Percentiles rank a stretch among this genome's conserved stretches.
These are phyloP conservation scores for Zygotorulaspora danielsina DNA, from an alignment of 805 yeast species.

Conservation along the genomic window DNA sequence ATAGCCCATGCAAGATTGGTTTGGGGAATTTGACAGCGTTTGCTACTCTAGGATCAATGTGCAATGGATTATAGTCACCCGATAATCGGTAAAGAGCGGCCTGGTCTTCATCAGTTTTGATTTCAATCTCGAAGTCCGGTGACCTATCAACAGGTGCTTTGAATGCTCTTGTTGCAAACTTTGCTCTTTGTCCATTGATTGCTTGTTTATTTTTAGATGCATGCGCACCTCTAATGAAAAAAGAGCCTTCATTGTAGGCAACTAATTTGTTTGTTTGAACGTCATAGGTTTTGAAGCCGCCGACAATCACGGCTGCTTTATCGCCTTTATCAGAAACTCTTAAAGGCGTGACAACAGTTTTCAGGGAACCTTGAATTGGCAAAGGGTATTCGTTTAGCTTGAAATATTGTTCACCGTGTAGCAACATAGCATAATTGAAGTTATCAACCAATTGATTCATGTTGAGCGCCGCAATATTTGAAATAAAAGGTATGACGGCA, in stretches of 20 bases:
- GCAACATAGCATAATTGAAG: conserved; percentile 82
- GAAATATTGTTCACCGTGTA: conserved; percentile 94
- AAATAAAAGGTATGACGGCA: conserved; percentile 85
- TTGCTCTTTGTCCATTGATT: conserved; percentile 44
- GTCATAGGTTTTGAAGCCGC: conserved; percentile 68
- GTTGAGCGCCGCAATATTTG: conserved; percentile 52
- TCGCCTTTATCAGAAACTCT: conserved; percentile 80
- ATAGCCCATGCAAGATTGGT: conserved; percentile 92
- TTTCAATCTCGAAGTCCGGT: conserved; percentile 64
- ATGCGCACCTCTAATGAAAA: conserved; percentile 71
- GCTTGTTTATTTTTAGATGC: conserved; percentile 50
- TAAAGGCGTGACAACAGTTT: conserved; percentile 61
- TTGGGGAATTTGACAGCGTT: conserved; percentile 75
- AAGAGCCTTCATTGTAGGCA: conserved; percentile 78
- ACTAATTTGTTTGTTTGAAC: conserved; percentile 60
- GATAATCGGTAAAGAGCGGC: conserved; percentile 88
- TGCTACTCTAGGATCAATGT: conserved; percentile 89
- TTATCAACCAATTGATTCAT: conserved; percentile 62
- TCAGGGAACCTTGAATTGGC: conserved; percentile 63
- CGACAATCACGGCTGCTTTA: conserved; percentile 72
- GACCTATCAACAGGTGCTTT: conserved; percentile 50
- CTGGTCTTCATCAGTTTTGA: conserved; percentile 61
- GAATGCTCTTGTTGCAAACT: conserved; percentile 62
- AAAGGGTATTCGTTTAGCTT: conserved; percentile 72
- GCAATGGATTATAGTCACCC: conserved; percentile 94